phyloP scores from a whole-genome alignment of 164 flowering plant species.

The Magnolia officinalis region DNA sequence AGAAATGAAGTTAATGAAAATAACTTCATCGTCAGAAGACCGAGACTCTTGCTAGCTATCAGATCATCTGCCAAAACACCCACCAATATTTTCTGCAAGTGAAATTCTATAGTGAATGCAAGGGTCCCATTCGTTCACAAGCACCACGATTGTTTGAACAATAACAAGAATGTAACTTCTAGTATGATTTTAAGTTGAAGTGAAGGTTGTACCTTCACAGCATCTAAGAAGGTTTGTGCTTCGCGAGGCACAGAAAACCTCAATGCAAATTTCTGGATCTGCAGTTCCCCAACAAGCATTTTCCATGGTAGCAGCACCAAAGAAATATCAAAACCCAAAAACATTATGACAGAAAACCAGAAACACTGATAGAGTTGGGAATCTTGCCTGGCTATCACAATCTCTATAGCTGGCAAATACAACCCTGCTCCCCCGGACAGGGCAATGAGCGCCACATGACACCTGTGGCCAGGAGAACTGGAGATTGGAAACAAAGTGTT shows the following conservation, averaged over 20 bases:
- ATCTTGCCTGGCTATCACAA: conserved; percentile 30
- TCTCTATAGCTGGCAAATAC: conserved; percentile 43
- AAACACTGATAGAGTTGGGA: conserved; percentile 3
- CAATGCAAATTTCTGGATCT: conserved; percentile 46
- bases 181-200: background rate
- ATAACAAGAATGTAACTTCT: no score
- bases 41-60: background rate
- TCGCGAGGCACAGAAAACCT: conserved; percentile 25
- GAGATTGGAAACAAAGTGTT: conserved; percentile 47
- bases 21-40: background rate
- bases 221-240: conserved; percentile 24
- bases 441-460: conserved; percentile 28
- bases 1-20: background rate
- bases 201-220: conserved; percentile 23
- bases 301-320: background rate
- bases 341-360: no score
- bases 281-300: conserved; percentile 12
- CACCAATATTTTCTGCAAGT: background rate
- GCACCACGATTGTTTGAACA: no score
- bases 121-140: background rate
- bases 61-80: background rate
- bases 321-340: background rate
- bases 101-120: background rate
- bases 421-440: conserved; percentile 37
- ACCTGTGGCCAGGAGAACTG: conserved; percentile 60